Evolutionary conservation across 2,329 filamentous ascomycete species (phyloP), one percentile per base, ranked within the genome.

Genomic region (Coniella vitis): DNA sequence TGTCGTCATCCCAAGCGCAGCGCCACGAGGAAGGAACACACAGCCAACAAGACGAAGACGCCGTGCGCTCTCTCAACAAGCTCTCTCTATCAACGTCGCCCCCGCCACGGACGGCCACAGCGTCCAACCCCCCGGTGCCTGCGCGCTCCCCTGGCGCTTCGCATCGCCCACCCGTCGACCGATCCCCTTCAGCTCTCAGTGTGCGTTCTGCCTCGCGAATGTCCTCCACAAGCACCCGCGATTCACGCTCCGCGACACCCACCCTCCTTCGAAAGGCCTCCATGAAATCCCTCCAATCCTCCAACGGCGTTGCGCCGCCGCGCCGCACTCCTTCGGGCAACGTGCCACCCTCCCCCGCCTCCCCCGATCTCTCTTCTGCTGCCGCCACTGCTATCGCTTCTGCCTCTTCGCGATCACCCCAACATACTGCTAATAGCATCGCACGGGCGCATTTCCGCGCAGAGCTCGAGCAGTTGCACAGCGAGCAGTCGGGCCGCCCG

Each of bases 391-490:
- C 25, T 10, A 10, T 10, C 10, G 25, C 25, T 10, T 29, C 25
- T 29, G 5, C 25, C 5, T 5, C 25, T 29, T 5, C 65, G 14
- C 65, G 67, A 50, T 67, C 63, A 50, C 66, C 69, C 3, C 59
- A 64, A 5, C 65, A 66, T n/a, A 81, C 74, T 1, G 67, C 76
- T 12, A 66, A 65, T 35, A 70, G 76, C 21, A 68, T 91, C 38
- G 87, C 87, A 4, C 76, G 73, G 41, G 74, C 79, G 8, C 81
- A 86, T 63, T 87, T 95, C 61, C 71, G 73, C 53, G 78, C 75
- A 53, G 88, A 95, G 62, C 65, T 94, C 29, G 72, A 78, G 14
- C 65, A 74, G 7, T 83, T 88, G 58, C 76, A 83, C 49, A 68
- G 70, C 29, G 61, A 61, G 2, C 63, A 68, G 10, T 63, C 67